Conservation (phyloP, 257 asterid species). For the Ophiorrhiza pumila region DNA sequence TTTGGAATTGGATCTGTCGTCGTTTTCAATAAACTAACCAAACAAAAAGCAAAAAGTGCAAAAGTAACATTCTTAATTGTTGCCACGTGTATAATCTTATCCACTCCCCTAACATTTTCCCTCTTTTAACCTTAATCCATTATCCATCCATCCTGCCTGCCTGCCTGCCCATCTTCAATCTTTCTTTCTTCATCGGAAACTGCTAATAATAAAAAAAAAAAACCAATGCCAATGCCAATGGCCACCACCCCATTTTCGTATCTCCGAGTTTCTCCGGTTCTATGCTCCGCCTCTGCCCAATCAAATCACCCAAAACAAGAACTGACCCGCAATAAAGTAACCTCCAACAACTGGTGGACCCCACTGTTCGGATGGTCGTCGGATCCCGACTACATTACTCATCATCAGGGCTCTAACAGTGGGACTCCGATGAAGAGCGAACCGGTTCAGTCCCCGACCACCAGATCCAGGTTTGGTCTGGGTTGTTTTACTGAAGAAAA, state of each 20-base stretch:
- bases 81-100: constrained; percentile 30
- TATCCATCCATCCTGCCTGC: too few species aligned
- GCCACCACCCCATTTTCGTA: constrained; percentile 24
- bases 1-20: not conserved
- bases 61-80: not conserved
- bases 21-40: constrained; percentile 12
- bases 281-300: constrained; percentile 19
- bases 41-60: constrained; percentile 3
- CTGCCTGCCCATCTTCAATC: too few species aligned
- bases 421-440: constrained; percentile 9
- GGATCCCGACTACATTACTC: constrained; percentile 52
- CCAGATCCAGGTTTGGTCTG: constrained; percentile 36
- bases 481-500: constrained; percentile 66
- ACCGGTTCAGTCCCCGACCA: not conserved
- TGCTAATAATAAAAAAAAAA: not conserved
- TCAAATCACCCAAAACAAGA: constrained; percentile 7
- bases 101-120: constrained; percentile 10
- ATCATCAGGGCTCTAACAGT: constrained; percentile 14
- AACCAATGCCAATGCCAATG: constrained; percentile 13
- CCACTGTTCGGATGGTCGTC: constrained; percentile 60
- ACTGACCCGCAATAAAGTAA: constrained; percentile 11
- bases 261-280: constrained; percentile 21
- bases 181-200: not conserved
- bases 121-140: not conserved
- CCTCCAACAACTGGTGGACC: constrained; percentile 60